These are phyloP conservation scores for Fomitopsis schrenkii DNA, from an alignment of 1,284 basidiomycete genomes.

Conservation along the genomic window DNA sequence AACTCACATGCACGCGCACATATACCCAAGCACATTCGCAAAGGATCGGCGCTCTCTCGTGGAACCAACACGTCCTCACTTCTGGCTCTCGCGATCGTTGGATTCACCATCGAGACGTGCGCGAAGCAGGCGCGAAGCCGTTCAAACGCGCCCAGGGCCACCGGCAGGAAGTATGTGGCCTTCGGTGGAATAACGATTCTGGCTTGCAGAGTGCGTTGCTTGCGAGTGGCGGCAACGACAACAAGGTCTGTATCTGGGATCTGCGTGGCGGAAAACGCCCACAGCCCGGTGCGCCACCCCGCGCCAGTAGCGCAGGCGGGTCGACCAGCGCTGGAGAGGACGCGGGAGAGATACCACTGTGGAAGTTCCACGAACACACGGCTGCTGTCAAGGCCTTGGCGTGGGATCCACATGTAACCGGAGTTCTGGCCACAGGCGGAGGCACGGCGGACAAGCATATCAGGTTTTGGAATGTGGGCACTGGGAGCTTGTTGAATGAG, in stretches of 20 bases:
- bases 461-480: constrained; percentile 94
- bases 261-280: constrained; percentile 57
- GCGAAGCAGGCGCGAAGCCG: constrained; percentile 65
- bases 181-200: constrained; percentile 83
- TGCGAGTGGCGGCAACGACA: constrained; percentile 97
- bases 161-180: constrained; percentile 94
- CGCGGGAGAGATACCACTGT: constrained; percentile 64
- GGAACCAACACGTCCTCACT: constrained; percentile 87
- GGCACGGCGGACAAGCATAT: constrained; percentile 98
- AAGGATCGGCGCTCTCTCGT: constrained; percentile 91
- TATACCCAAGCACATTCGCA: constrained; percentile 87
- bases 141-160: constrained; percentile 82
- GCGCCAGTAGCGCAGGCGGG: constrained; percentile 24
- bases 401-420: constrained; percentile 95
- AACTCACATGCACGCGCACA: constrained; percentile 74
- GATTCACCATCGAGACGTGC: constrained; percentile 91
- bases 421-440: constrained; percentile 93
- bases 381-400: constrained; percentile 98
- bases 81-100: constrained; percentile 91
- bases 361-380: constrained; percentile 94
- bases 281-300: constrained; percentile 22
- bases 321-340: constrained; percentile 34
- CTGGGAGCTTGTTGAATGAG: constrained; percentile 81
- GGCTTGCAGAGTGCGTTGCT: constrained; percentile 41
- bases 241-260: constrained; percentile 98